A percentile compares a stretch with the other conserved stretches of the same genome.
These are phyloP conservation scores for Catharanthus roseus DNA, from an alignment of 257 asterid species.

Conservation along the genomic window DNA sequence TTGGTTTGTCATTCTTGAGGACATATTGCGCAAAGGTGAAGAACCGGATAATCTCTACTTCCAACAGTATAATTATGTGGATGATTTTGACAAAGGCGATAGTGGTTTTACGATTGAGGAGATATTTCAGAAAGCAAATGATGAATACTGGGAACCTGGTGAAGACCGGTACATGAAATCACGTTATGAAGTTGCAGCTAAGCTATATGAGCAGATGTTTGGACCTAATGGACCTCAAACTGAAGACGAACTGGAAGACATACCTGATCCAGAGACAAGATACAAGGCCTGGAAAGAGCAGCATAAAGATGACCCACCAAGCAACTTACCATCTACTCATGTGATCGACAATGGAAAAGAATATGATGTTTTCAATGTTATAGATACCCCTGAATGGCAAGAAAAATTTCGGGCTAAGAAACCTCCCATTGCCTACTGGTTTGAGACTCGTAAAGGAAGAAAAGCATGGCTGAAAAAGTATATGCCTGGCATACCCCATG, in stretches of 20 bases:
- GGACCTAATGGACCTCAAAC: slow-evolving; percentile 99
- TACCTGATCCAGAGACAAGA: slow-evolving; percentile 75
- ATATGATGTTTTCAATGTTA: slow-evolving; percentile 44
- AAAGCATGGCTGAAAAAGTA: slow-evolving; percentile 90
- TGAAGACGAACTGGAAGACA: slow-evolving; percentile 90
- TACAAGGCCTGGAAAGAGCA: slow-evolving; percentile 90
- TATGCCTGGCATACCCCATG: slow-evolving; percentile 82
- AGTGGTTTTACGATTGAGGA: slow-evolving; percentile 70
- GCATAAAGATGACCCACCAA: slow-evolving; percentile 84
- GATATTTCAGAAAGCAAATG: slow-evolving; percentile 64
- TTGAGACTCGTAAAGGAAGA: slow-evolving; percentile 92
- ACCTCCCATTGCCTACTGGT: slow-evolving; percentile 94
- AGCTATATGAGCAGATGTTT: slow-evolving; percentile 85
- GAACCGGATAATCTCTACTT: slow-evolving; percentile 80
- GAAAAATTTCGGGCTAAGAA: slow-evolving; percentile 64
- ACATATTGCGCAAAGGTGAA: slow-evolving; percentile 81
- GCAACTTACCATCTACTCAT: slow-evolving; percentile 78
- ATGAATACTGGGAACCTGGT: slow-evolving; percentile 98
- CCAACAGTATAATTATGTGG: slow-evolving; percentile 83
- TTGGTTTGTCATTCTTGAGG: slow-evolving; percentile 93
- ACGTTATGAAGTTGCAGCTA: slow-evolving; percentile 70
- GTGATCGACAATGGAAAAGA: slow-evolving; percentile 76
- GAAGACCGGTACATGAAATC: slow-evolving; percentile 77
- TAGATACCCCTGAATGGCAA: slow-evolving; percentile 63
- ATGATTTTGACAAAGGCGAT: slow-evolving; percentile 92